Percentiles rank a stretch among this genome's conserved stretches.
Conservation (phyloP, 148 eudicot genomes). For the Arbutus unedo region DNA sequence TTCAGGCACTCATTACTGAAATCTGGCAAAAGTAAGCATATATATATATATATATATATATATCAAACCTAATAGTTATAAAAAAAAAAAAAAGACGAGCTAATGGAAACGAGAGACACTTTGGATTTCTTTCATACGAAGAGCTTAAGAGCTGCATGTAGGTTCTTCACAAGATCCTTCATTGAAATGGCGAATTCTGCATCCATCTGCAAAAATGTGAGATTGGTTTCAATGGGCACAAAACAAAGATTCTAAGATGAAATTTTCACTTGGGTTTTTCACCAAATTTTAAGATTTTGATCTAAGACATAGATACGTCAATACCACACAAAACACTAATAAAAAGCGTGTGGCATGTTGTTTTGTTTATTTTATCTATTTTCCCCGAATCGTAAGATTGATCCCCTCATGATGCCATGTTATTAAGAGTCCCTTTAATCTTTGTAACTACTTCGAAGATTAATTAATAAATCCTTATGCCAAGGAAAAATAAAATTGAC, state of each 20-base stretch:
- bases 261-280: neutral
- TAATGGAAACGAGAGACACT: neutral
- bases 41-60: no score
- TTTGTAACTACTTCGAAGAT: no score
- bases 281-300: neutral
- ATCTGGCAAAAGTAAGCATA: conserved; percentile 11
- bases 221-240: neutral
- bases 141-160: conserved; percentile 34
- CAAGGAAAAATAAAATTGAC: neutral
- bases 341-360: no score
- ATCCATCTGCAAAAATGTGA: conserved; percentile 51
- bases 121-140: conserved; percentile 23
- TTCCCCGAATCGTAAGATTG: no score
- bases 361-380: no score
- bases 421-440: no score
- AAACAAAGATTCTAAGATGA: neutral
- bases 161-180: conserved; percentile 52
- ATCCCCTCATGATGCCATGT: no score
- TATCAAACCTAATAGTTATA: no score
- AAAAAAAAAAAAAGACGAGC: neutral
- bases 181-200: conserved; percentile 39
- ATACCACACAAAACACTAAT: neutral
- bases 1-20: conserved; percentile 13
- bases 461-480: no score
- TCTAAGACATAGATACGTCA: neutral